Evolutionary conservation across 345 rosid genomes (phyloP).

Genomic region (Camelina neglecta): DNA sequence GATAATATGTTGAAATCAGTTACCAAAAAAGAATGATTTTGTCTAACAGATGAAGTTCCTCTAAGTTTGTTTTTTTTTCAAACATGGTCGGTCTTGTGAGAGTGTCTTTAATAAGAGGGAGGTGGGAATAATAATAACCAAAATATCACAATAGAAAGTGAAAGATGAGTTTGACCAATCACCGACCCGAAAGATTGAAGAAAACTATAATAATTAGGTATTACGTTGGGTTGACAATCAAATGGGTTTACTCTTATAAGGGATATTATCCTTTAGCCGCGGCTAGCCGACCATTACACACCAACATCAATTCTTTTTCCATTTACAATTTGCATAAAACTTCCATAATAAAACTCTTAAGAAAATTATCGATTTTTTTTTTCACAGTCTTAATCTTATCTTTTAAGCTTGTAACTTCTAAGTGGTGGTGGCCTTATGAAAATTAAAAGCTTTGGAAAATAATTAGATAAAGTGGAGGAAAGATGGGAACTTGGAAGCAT

Average conservation of each 20-base stretch:
- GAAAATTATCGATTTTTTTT: neutral
- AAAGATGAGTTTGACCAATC: slow-evolving; percentile 43
- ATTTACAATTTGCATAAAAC: slow-evolving; percentile 21
- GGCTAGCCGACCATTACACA: slow-evolving; percentile 41
- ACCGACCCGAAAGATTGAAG: slow-evolving; percentile 25
- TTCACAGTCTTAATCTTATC: slow-evolving; percentile 26
- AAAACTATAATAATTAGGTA: slow-evolving; percentile 1
- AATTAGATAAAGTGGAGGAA: neutral
- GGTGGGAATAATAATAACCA: slow-evolving; percentile 28
- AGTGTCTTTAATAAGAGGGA: neutral
- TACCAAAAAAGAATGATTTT: slow-evolving; percentile 23
- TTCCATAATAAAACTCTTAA: neutral
- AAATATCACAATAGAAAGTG: slow-evolving; percentile 35
- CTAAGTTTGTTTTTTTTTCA: slow-evolving; percentile 14
- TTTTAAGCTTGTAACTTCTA: slow-evolving; percentile 14
- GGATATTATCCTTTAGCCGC: slow-evolving; percentile 43
- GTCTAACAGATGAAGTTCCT: neutral
- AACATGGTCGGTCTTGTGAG: slow-evolving; percentile 42
- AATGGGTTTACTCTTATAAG: slow-evolving; percentile 18
- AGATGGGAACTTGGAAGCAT: slow-evolving; percentile 17
- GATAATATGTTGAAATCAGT: slow-evolving; percentile 24
- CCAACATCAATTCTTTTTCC: neutral
- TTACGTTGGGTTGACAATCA: slow-evolving; percentile 18
- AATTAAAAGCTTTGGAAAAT: slow-evolving; percentile 3
- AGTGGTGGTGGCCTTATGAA: slow-evolving; percentile 21